Percentiles rank a stretch among this genome's conserved stretches.
Evolutionary conservation across 2,329 filamentous ascomycete genomes (phyloP).

Genomic region (Penicillium sp.): DNA sequence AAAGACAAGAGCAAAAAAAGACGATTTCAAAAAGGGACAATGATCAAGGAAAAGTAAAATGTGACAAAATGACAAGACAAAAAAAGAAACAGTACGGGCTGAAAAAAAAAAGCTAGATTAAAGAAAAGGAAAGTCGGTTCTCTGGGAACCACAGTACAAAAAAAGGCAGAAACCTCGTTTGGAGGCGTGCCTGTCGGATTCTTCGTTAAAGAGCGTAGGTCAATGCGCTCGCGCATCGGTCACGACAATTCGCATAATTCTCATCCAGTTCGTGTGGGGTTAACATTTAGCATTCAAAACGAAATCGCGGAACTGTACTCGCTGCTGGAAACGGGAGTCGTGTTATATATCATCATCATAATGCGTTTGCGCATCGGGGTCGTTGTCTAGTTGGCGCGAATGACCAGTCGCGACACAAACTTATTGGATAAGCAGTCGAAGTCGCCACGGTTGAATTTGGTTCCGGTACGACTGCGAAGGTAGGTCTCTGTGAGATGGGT

Average conservation of each 20-base stretch:
- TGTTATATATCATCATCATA: slow-evolving; percentile 25
- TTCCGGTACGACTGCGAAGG: slow-evolving; percentile 72
- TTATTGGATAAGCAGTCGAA: slow-evolving; percentile 97
- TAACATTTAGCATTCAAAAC: slow-evolving; percentile 17
- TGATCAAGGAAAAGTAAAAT: slow-evolving; percentile 25
- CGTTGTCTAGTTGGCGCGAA: slow-evolving; percentile 73
- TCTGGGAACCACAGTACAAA: slow-evolving; percentile 17
- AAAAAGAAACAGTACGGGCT: slow-evolving; percentile 10
- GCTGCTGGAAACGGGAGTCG: slow-evolving; percentile 24
- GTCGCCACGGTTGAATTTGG: slow-evolving; percentile 85
- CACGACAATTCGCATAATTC: slow-evolving; percentile 28
- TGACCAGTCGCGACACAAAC: slow-evolving; percentile 93
- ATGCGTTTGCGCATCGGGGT: slow-evolving; percentile 25
- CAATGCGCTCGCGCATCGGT: slow-evolving; percentile 24
- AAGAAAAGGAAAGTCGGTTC: slow-evolving; percentile 26
- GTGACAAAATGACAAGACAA: slow-evolving; percentile 25
- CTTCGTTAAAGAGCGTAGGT: slow-evolving; percentile 18
- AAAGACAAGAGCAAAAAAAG: slow-evolving; percentile 21
- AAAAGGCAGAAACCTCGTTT: slow-evolving; percentile 12
- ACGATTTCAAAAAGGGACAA: slow-evolving; percentile 24
- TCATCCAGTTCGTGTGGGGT: slow-evolving; percentile 28
- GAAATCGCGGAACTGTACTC: slow-evolving; percentile 18
- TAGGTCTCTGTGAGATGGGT: slow-evolving; percentile 69
- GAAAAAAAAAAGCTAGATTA: slow-evolving; percentile 25
- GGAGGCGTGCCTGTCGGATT: slow-evolving; percentile 10